phyloP scores from a whole-genome alignment of 2,329 filamentous ascomycete genomes.

The Neonectria hederae region DNA sequence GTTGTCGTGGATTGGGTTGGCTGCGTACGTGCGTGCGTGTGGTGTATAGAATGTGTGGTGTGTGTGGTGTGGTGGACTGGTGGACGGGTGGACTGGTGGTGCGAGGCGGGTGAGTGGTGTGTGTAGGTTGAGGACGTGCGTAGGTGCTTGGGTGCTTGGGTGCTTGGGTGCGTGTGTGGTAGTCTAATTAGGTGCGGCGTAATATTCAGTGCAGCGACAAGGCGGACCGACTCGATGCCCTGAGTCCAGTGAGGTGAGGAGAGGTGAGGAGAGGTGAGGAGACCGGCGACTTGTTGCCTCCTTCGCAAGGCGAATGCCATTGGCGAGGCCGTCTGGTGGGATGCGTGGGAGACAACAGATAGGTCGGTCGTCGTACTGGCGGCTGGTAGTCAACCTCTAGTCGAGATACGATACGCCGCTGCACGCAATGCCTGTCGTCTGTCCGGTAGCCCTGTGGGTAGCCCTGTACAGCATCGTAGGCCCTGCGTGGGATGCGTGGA shows the following conservation, averaged over 20 bases:
- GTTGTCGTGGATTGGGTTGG: constrained; percentile 1
- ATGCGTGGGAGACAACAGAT: background rate
- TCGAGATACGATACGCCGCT: constrained; percentile 3
- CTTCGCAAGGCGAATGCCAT: constrained; percentile 9
- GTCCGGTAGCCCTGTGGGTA: background rate
- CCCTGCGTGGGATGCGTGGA: constrained; percentile 6
- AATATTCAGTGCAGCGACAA: background rate
- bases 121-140: background rate
- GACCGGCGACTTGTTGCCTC: background rate
- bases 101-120: background rate
- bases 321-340: constrained; percentile 6
- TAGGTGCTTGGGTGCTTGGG: background rate
- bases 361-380: background rate
- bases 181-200: background rate
- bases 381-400: background rate
- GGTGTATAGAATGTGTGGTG: background rate
- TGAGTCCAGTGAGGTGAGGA: background rate
- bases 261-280: background rate
- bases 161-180: background rate
- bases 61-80: constrained; percentile 2
- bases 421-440: background rate
- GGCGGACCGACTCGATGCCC: background rate
- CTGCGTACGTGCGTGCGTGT: background rate
- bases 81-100: constrained; percentile 4
- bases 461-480: background rate